These are phyloP conservation scores for Neurospora cerealis DNA, from an alignment of 495 filamentous ascomycete species.

Conservation along the genomic window DNA sequence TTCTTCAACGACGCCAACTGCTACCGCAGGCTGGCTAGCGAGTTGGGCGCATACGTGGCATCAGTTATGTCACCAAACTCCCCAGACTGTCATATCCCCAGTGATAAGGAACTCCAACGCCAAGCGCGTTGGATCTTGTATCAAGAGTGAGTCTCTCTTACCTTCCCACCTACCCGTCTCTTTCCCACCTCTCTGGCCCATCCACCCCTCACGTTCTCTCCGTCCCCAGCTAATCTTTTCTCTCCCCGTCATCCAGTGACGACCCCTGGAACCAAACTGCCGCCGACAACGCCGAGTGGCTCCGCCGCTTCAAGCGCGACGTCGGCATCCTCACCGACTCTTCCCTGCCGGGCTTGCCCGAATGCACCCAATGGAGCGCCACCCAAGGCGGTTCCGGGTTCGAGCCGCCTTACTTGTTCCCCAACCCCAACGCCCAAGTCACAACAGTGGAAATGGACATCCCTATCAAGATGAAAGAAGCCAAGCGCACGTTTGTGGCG, in stretches of 20 bases:
- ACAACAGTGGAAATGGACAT: slow-evolving; percentile 7
- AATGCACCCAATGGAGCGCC: slow-evolving; percentile 26
- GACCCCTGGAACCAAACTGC: slow-evolving; percentile 69
- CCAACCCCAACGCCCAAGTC: slow-evolving; percentile 18
- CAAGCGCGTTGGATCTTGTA: slow-evolving; percentile 49
- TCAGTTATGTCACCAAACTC: slow-evolving; percentile 42
- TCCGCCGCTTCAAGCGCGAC: slow-evolving; percentile 58
- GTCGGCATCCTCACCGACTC: slow-evolving; percentile 41
- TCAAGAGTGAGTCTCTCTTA: slow-evolving; percentile 32
- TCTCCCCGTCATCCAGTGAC: slow-evolving; percentile 29
- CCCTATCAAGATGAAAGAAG: slow-evolving; percentile 20
- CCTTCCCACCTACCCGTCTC: not conserved
- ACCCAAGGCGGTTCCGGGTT: slow-evolving; percentile 37
- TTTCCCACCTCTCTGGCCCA: not conserved
- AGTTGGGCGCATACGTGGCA: slow-evolving; percentile 38
- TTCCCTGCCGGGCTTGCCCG: slow-evolving; percentile 34
- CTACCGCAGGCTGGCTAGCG: slow-evolving; percentile 38
- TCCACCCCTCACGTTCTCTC: not conserved
- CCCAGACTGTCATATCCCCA: slow-evolving; percentile 41
- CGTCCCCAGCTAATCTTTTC: not conserved
- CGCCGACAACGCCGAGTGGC: slow-evolving; percentile 63
- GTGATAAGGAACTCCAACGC: slow-evolving; percentile 43
- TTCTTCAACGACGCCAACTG: slow-evolving; percentile 44
- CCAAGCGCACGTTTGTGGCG: slow-evolving; percentile 25
- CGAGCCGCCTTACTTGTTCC: slow-evolving; percentile 32